Conservation (phyloP, 371 early-diverging fungal species). For the Amoeboaphelidium protococcarum region DNA sequence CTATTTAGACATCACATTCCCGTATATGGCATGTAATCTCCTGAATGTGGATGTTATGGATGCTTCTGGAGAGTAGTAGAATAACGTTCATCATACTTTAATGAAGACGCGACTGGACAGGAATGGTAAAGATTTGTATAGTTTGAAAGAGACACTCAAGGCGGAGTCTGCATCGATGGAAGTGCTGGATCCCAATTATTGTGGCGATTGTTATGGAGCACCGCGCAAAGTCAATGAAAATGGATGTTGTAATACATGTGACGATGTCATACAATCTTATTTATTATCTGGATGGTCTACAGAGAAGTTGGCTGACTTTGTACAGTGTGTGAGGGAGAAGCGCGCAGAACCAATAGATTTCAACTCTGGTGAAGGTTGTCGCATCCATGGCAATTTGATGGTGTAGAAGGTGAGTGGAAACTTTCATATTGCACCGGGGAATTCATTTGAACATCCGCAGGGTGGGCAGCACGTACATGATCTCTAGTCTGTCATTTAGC, state of each 20-base stretch:
- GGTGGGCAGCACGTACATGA: conserved; percentile 91
- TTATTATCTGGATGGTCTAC: conserved; percentile 51
- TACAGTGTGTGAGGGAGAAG: conserved; percentile 55
- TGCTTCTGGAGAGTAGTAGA: conserved; percentile 63
- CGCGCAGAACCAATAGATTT: conserved; percentile 41
- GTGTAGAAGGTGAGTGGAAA: conserved; percentile 81
- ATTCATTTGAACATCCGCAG: conserved; percentile 37
- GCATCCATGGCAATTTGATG: conserved; percentile 41
- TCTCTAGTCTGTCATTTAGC: conserved; percentile 21
- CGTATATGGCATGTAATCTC: conserved; percentile 63
- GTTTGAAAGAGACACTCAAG: conserved; percentile 1
- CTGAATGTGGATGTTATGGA: conserved; percentile 83
- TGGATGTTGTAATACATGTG: conserved; percentile 86
- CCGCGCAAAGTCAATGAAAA: conserved; percentile 19
- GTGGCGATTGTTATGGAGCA: conserved; percentile 81
- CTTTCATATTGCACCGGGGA: conserved; percentile 77
- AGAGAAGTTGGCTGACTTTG: not conserved
- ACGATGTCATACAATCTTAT: conserved; percentile 68
- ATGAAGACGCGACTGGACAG: conserved; percentile 44
- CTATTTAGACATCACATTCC: conserved; percentile 67
- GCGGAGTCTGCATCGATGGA: not conserved
- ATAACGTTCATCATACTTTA: conserved; percentile 45
- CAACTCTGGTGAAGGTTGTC: conserved; percentile 69
- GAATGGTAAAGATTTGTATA: conserved; percentile 16
- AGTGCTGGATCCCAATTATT: too few species aligned